phyloP scores from a whole-genome alignment of 1,139 yeast genomes.

The Suhomyces anneliseae region DNA sequence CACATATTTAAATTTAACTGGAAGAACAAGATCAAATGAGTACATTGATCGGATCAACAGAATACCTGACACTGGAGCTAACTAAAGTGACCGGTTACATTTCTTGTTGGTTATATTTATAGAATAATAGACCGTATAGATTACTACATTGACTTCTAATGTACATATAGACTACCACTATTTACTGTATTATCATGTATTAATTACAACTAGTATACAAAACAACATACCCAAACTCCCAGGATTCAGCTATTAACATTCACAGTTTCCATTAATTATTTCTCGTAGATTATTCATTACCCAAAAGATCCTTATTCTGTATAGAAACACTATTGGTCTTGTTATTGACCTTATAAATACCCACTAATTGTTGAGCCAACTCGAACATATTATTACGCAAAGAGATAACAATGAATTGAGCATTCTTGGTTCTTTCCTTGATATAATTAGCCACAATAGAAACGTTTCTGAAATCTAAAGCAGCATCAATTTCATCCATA shows the following conservation, averaged over 20 bases:
- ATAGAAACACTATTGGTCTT: constrained; percentile 84
- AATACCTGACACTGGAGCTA: background rate
- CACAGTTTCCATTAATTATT: no score
- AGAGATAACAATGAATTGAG: constrained; percentile 94
- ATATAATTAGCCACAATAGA: constrained; percentile 97
- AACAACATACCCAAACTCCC: no score
- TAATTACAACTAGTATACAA: no score
- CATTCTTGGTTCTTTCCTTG: constrained; percentile 91
- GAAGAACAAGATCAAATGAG: background rate
- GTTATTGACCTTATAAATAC: constrained; percentile 90
- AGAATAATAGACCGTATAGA: no score
- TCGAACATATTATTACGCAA: constrained; percentile 97
- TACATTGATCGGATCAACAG: background rate
- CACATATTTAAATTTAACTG: background rate
- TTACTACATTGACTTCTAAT: no score
- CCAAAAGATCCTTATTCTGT: constrained; percentile 56
- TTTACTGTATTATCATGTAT: no score
- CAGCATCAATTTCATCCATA: constrained; percentile 99
- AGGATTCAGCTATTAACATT: no score
- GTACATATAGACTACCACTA: no score
- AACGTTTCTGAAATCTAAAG: constrained; percentile 93
- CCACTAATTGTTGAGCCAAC: constrained; percentile 88
- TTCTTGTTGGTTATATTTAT: no score
- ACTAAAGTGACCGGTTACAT: background rate
- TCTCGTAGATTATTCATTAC: constrained; percentile 3